A percentile compares a stretch with the other conserved stretches of the same genome.
Conservation (phyloP, 768 basidiomycete species). For the Solioccasus polychromus region DNA sequence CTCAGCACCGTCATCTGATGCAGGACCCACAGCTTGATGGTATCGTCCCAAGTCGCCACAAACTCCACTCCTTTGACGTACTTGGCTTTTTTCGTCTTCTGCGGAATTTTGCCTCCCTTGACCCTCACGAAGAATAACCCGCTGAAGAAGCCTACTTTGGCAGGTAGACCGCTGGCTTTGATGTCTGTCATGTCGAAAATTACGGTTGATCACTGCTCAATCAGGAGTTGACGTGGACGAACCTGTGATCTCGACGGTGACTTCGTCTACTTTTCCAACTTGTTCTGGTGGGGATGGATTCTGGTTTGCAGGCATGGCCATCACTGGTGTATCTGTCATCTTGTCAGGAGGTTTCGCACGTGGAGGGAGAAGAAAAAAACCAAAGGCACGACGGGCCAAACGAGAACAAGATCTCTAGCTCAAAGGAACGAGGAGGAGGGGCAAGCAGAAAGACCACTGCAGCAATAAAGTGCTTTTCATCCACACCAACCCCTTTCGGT, state of each 20-base stretch:
- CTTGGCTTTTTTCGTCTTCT: slow-evolving; percentile 26
- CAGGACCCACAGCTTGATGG: slow-evolving; percentile 23
- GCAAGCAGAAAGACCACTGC: too few species aligned
- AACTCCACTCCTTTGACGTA: slow-evolving; percentile 27
- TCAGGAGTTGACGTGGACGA: too few species aligned
- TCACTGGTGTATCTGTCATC: slow-evolving; percentile 5
- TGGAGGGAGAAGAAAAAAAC: too few species aligned
- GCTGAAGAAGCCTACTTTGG: slow-evolving; percentile 30
- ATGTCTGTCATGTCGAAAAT: slow-evolving; percentile 19
- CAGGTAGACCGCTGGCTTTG: slow-evolving; percentile 33
- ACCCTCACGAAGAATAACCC: slow-evolving; percentile 28
- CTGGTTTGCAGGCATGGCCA: neutral
- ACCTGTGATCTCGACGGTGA: slow-evolving; percentile 31
- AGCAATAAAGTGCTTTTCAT: too few species aligned
- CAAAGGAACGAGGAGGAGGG: too few species aligned
- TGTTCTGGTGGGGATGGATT: slow-evolving; percentile 2
- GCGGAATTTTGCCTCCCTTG: slow-evolving; percentile 28
- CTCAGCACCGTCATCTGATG: too few species aligned
- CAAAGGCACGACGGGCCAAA: too few species aligned
- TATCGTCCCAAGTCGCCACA: slow-evolving; percentile 29
- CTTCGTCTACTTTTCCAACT: slow-evolving; percentile 10
- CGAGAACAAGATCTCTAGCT: too few species aligned
- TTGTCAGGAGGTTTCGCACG: too few species aligned
- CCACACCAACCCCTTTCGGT: slow-evolving; percentile 6
- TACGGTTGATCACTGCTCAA: too few species aligned